Evolutionary conservation across 2,329 filamentous ascomycete genomes (phyloP), one percentile per base, ranked within the genome.

Genomic region (Cordyceps militaris): DNA sequence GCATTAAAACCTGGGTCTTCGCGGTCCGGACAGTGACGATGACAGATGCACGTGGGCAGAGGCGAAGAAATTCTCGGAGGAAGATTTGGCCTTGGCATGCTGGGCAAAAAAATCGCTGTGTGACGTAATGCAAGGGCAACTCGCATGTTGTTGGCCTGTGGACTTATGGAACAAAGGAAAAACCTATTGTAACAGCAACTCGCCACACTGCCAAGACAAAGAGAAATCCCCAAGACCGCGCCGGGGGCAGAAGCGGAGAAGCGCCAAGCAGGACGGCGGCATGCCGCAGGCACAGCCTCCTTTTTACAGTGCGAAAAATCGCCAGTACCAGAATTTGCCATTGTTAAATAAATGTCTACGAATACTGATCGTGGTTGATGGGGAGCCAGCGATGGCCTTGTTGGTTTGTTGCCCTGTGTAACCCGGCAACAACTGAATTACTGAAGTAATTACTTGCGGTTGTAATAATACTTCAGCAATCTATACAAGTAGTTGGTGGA

Each of bases 181-280:
- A 36, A 9, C 34, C 34, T 36, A 6, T 36, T 36, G 30, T 32
- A n/a, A n/a, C n/a, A 6, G 6, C 11, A 6, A 6, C 11, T 32
- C 30, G 6, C 30, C 6, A 32, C 14, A 23, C 10, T 13, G 46
- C 46, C 46, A 49, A 52, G 26, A 43, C 19, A 3, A 34, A 44
- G 28, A 28, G 43, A 11, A 32, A 32, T n/a, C 13, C 42, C 40
- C 52, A 40, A 56, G 42, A 48, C 52, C n/a, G 16, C 32, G 21
- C 30, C 36, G 38, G 32, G 19, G 52, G 32, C 52, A 30, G 28
- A 44, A 48, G 53, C 30, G 53, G 53, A 32, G 53, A 56, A 30
- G 3, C 14, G 53, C 53, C 53, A 56, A 56, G 53, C 46, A 26
- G 53, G n/a, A 54, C 28, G 30, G 30, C 21, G 51, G 42, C 51